phyloP scores from a whole-genome alignment of 768 basidiomycete species.

The Tricholoma sp. region DNA sequence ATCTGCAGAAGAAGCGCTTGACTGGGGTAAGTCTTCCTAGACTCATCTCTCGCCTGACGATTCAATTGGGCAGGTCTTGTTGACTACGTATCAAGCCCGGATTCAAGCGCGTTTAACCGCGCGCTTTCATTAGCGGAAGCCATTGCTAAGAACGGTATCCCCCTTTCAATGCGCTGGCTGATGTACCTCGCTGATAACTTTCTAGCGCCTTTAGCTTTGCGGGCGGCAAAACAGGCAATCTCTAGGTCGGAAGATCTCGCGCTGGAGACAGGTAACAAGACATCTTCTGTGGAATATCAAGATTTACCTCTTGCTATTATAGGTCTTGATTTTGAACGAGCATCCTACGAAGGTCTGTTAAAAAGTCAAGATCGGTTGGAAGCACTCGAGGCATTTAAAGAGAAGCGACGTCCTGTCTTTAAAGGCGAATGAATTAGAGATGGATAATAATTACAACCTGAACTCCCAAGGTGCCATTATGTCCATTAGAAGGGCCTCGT shows the following conservation, averaged over 20 bases:
- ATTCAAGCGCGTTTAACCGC: conserved; percentile 57
- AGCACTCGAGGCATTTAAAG: conserved; percentile 81
- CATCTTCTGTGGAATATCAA: neutral
- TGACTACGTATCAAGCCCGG: conserved; percentile 69
- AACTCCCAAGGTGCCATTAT: conserved; percentile 12
- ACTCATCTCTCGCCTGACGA: neutral
- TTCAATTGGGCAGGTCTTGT: conserved; percentile 56
- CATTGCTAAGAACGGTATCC: conserved; percentile 63
- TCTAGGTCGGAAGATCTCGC: conserved; percentile 74
- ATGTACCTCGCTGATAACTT: neutral
- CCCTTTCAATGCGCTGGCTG: neutral
- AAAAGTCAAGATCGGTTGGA: conserved; percentile 73
- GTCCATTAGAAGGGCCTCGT: conserved; percentile 35
- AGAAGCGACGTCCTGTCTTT: conserved; percentile 76
- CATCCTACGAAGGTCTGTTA: conserved; percentile 77
- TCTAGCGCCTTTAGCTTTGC: conserved; percentile 77
- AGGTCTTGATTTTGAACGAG: conserved; percentile 92
- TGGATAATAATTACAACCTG: conserved; percentile 13
- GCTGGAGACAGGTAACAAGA: conserved; percentile 60
- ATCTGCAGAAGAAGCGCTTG: conserved; percentile 60
- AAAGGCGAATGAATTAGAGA: conserved; percentile 58
- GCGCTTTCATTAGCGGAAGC: conserved; percentile 64
- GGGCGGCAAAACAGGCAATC: conserved; percentile 85
- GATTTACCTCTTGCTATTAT: conserved; percentile 1
- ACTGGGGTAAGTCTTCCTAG: conserved; percentile 49